These are phyloP conservation scores for Mentha longifolia DNA, from an alignment of 257 asterid species.

Conservation along the genomic window DNA sequence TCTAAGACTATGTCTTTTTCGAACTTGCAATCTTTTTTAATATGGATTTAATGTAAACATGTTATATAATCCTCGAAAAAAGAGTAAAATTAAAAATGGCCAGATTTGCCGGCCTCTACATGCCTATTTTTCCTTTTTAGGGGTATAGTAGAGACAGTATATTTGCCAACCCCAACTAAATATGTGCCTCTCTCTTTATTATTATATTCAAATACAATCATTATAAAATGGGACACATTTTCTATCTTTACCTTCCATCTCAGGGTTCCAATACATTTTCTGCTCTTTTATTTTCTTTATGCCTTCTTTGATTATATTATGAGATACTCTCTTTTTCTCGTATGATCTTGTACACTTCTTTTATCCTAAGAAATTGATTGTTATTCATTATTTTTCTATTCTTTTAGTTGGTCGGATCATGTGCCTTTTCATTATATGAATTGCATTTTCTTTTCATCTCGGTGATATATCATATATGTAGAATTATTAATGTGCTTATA, in stretches of 20 bases:
- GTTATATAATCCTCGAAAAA: no score
- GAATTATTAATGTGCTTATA: background rate
- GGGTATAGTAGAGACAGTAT: constrained; percentile 26
- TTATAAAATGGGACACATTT: constrained; percentile 30
- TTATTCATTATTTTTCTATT: background rate
- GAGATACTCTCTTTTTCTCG: constrained; percentile 23
- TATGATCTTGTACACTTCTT: background rate
- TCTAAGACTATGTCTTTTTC: no score
- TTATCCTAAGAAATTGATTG: background rate
- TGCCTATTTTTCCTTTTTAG: background rate
- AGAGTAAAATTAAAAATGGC: background rate
- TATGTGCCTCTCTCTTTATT: background rate
- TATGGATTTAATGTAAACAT: no score
- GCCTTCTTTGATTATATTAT: constrained; percentile 23
- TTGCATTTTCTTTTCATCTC: background rate
- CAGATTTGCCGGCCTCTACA: constrained; percentile 3
- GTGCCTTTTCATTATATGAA: background rate
- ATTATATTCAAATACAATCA: constrained; percentile 29
- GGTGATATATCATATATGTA: background rate
- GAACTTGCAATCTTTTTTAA: no score
- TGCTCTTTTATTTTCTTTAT: constrained; percentile 27
- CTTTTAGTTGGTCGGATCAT: background rate
- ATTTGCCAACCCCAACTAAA: constrained; percentile 45
- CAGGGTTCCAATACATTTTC: constrained; percentile 43
- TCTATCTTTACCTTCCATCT: constrained; percentile 21